Base-by-base conservation (phyloP, 495 filamentous ascomycete genomes). In the Penicillium verhagenii region DNA sequence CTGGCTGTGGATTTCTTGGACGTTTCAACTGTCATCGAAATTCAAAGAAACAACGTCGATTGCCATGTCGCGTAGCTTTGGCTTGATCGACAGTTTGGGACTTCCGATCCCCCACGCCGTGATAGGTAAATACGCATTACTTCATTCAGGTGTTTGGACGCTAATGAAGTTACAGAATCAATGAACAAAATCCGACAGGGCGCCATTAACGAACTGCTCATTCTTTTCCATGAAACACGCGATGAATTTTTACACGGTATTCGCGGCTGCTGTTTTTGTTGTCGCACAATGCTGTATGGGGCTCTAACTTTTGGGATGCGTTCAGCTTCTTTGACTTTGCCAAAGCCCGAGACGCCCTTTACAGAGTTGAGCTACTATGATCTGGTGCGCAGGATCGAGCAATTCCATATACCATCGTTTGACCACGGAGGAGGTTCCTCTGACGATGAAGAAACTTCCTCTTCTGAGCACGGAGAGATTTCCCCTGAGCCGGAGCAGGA, bases 1-100 rank as follows among this genome's bases (percentile, higher is more conserved):
- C 4, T 77, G 71, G 74, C 20, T 78, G 23, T 70, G 64, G 60
- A 58, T 78, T 38, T 53, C 71, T 16, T 76, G 66, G 64, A 59
- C 66, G 39, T 74, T 77, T 28, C 47, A 50, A 35, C 51, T 58
- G 13, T 43, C 58, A 21, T 10, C 23, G 29, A 24, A 60, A 16
- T 71, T 71, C 52, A 51, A 52, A 56, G 0, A 35, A 44, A 6
- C 54, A 18, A 69, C 69, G 1, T 65, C 58, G 3, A 60, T 39
- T 38, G 59, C 50, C 7, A 67, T 68, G 56, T 60, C 60, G 37
- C n/a, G 19, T 6, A 60, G 62, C 52, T 28, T 57, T 7, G 54
- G 40, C 18, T 47, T 6, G 43, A 59, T 72, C 43, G 53, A 45
- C 49, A 56, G 31, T 47, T 47, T 60, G 14, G 70, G 64, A 20